These are phyloP conservation scores for Fusarium setosum DNA, from an alignment of 2,329 filamentous ascomycete genomes.

Conservation along the genomic window DNA sequence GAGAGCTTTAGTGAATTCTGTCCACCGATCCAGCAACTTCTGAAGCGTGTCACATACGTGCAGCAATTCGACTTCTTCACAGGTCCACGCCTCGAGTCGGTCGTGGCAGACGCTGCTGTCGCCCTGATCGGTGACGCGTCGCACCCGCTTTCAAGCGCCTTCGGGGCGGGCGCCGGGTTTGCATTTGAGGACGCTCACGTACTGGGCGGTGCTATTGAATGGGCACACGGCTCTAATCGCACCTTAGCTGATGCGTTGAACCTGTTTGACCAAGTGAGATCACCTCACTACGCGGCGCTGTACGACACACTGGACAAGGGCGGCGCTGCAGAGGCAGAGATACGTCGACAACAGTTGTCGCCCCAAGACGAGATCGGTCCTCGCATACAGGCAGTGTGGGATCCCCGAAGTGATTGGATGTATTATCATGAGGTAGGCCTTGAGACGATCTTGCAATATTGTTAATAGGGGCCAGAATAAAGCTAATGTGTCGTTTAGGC, in stretches of 20 bases:
- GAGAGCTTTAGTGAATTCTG: neutral
- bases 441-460: no score
- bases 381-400: neutral
- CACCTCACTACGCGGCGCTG: neutral
- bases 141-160: neutral
- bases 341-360: neutral
- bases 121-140: constrained; percentile 23
- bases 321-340: neutral
- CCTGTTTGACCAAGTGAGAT: neutral
- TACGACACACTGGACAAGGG: neutral
- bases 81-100: neutral
- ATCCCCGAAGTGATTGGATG: neutral
- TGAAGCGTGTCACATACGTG: neutral
- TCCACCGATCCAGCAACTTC: neutral
- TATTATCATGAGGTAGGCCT: neutral
- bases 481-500: no score
- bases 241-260: neutral
- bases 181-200: neutral
- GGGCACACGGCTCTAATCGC: neutral
- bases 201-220: neutral
- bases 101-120: neutral
- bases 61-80: neutral
- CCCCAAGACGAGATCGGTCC: neutral
- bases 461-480: no score
- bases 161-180: neutral